Percentiles rank a stretch among this genome's conserved stretches.
phyloP scores from a whole-genome alignment of 768 basidiomycete species.

The Strobilomyces dryophilus region DNA sequence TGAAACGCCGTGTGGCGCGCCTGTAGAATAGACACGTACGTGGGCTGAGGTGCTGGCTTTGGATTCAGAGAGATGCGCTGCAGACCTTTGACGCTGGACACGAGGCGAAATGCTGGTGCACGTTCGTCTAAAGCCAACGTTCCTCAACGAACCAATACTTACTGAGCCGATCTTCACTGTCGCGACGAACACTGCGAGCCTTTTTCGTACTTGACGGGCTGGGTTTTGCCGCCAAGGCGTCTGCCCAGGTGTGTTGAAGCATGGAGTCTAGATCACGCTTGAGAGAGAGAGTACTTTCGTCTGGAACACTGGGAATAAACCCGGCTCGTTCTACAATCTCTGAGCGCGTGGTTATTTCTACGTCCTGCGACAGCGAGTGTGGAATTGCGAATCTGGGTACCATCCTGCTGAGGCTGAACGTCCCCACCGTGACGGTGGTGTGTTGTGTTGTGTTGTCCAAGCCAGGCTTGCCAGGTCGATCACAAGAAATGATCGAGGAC shows the following conservation, averaged over 20 bases:
- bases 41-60: conserved; percentile 33
- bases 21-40: conserved; percentile 29
- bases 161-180: background rate
- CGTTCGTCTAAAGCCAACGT: background rate
- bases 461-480: background rate
- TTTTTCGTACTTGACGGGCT: background rate
- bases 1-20: background rate
- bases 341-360: conserved; percentile 35
- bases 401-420: conserved; percentile 14
- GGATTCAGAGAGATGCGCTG: conserved; percentile 41
- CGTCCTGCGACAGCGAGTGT: conserved; percentile 34
- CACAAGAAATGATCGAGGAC: conserved; percentile 30
- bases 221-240: conserved; percentile 3
- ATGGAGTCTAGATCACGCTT: conserved; percentile 20
- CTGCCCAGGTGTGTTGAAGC: conserved; percentile 21
- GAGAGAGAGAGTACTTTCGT: conserved; percentile 10
- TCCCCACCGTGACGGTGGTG: background rate
- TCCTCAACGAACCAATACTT: background rate
- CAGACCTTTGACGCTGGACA: conserved; percentile 35
- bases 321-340: conserved; percentile 20
- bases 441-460: conserved; percentile 21
- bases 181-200: background rate
- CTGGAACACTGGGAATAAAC: background rate
- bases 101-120: conserved; percentile 43
- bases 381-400: conserved; percentile 45